A percentile compares a stretch with the other conserved stretches of the same genome.
Conservation (phyloP, 169 alveolate genomes). For the Cryptosporidium bovis region DNA sequence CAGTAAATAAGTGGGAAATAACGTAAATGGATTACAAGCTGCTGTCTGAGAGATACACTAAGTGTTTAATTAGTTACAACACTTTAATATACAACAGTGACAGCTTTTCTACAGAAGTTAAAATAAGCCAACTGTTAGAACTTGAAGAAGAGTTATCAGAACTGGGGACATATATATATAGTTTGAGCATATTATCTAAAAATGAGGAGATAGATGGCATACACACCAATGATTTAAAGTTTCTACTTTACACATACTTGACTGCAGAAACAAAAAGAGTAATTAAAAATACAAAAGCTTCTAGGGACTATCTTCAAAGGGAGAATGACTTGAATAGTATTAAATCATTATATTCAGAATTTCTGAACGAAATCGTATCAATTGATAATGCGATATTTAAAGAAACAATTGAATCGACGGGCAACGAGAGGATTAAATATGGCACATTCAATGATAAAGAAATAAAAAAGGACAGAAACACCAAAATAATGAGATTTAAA, state of each 20-base stretch:
- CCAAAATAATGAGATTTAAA: slow-evolving; percentile 41
- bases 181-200: slow-evolving; percentile 10
- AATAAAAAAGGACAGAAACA: slow-evolving; percentile 6
- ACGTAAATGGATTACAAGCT: not conserved
- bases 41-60: slow-evolving; percentile 27
- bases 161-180: slow-evolving; percentile 8
- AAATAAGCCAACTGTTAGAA: not conserved
- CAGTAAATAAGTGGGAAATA: no score
- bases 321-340: not conserved
- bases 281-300: not conserved
- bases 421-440: not conserved
- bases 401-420: slow-evolving; percentile 21
- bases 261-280: slow-evolving; percentile 26
- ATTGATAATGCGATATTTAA: slow-evolving; percentile 14
- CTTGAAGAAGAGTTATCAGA: slow-evolving; percentile 17
- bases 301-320: slow-evolving; percentile 18
- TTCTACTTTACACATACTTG: slow-evolving; percentile 12
- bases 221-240: slow-evolving; percentile 33
- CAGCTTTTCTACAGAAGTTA: not conserved
- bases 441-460: not conserved
- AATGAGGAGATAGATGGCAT: slow-evolving; percentile 70
- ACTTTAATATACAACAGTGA: slow-evolving; percentile 5
- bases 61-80: slow-evolving; percentile 17
- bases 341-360: not conserved
- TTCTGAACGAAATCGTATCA: slow-evolving; percentile 14